Evolutionary conservation across 257 asterid genomes (phyloP).

Genomic region (Vinca minor): DNA sequence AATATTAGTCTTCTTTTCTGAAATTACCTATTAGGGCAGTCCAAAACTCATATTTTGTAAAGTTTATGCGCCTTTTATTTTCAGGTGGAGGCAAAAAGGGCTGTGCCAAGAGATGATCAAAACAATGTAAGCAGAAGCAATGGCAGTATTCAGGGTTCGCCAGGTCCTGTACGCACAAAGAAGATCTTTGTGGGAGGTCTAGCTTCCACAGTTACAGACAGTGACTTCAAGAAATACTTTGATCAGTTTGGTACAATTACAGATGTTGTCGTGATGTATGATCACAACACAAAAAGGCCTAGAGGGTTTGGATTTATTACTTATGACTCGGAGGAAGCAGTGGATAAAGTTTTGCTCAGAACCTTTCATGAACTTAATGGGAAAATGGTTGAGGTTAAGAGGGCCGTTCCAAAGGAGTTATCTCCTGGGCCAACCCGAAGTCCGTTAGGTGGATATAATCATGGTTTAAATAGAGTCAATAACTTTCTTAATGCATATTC

Average conservation of each 20-base stretch:
- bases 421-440: conserved; percentile 61
- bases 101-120: conserved; percentile 82
- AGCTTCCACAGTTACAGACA: conserved; percentile 74
- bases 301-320: conserved; percentile 92
- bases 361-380: conserved; percentile 78
- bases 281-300: conserved; percentile 88
- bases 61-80: conserved; percentile 13
- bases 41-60: not conserved
- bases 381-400: conserved; percentile 81
- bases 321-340: conserved; percentile 75
- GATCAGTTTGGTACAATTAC: conserved; percentile 71
- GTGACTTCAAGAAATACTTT: conserved; percentile 72
- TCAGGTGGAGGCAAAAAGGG: conserved; percentile 93
- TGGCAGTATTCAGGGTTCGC: conserved; percentile 55
- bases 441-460: conserved; percentile 38
- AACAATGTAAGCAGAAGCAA: conserved; percentile 29
- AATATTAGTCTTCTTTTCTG: not conserved
- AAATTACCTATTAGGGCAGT: not conserved
- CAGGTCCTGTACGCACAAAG: conserved; percentile 65
- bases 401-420: conserved; percentile 74
- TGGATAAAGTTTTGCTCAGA: conserved; percentile 58
- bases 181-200: conserved; percentile 88
- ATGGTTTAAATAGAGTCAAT: conserved; percentile 43
- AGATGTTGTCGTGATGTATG: conserved; percentile 91
- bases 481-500: conserved; percentile 38